These are phyloP conservation scores for Tremella fuciformis DNA, from an alignment of 768 basidiomycete species.

Conservation along the genomic window DNA sequence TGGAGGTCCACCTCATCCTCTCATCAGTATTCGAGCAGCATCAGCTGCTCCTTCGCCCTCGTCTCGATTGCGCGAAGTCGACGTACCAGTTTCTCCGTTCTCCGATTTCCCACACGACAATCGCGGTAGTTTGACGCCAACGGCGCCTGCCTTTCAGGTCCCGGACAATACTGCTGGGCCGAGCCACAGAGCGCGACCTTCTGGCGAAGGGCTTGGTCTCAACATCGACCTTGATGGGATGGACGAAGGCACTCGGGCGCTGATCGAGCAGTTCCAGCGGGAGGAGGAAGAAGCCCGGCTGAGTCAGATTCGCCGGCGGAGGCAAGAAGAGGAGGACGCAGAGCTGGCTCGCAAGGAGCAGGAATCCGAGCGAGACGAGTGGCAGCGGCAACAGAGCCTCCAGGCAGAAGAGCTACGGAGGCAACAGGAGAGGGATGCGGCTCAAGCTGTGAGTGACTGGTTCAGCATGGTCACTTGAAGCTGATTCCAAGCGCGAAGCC, in stretches of 20 bases:
- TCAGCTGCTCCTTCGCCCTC: constrained; percentile 21
- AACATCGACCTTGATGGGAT: constrained; percentile 29
- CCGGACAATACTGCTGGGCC: constrained; percentile 21
- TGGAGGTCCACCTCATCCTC: constrained; percentile 9
- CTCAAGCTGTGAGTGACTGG: constrained; percentile 35
- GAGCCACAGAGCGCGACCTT: constrained; percentile 10
- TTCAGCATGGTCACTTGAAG: not conserved
- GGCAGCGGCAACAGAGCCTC: constrained; percentile 43
- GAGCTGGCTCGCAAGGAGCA: constrained; percentile 49
- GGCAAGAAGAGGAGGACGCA: constrained; percentile 44
- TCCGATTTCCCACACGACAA: not conserved
- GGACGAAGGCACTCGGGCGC: constrained; percentile 36
- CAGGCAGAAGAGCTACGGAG: constrained; percentile 30
- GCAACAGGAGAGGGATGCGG: constrained; percentile 41
- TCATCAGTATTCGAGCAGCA: not conserved
- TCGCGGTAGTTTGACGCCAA: constrained; percentile 3
- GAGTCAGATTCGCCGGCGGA: constrained; percentile 27
- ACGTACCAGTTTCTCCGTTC: not conserved
- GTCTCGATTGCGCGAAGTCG: not conserved
- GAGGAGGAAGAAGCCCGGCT: constrained; percentile 43
- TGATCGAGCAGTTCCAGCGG: constrained; percentile 42
- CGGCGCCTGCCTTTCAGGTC: not conserved
- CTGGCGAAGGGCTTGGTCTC: constrained; percentile 23
- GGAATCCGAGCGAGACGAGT: constrained; percentile 48
- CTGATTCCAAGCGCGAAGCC: constrained; percentile 35